Percentiles rank a stretch among this genome's conserved stretches.
Conservation (phyloP, 805 yeast species). For the Wickerhamia fluorescens region DNA sequence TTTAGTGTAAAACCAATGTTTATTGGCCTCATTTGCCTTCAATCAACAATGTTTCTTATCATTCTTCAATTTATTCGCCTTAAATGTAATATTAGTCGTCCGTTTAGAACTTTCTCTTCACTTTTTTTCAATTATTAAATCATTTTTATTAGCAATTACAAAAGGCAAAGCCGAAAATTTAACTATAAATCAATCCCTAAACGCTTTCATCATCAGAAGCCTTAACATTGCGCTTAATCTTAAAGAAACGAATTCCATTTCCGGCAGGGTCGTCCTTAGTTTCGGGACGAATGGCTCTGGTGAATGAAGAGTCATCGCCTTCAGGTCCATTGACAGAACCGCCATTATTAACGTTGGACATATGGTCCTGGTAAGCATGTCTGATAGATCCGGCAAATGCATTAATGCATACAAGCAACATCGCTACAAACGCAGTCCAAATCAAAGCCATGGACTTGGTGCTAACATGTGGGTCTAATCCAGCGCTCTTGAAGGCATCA, state of each 20-base stretch:
- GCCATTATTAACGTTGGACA: constrained; percentile 24
- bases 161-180: too few species aligned
- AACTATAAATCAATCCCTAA: constrained; percentile 9
- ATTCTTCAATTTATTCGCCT: too few species aligned
- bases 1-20: too few species aligned
- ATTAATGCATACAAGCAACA: constrained; percentile 44
- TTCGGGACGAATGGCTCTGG: constrained; percentile 28
- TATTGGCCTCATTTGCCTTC: too few species aligned
- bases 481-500: constrained; percentile 52
- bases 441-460: constrained; percentile 51
- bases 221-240: constrained; percentile 52
- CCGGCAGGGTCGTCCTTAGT: constrained; percentile 33
- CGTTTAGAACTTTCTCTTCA: too few species aligned
- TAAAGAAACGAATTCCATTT: constrained; percentile 70
- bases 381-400: constrained; percentile 45
- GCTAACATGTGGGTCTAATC: constrained; percentile 44
- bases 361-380: constrained; percentile 46
- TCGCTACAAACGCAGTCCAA: constrained; percentile 63
- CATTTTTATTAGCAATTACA: too few species aligned
- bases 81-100: too few species aligned
- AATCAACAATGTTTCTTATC: too few species aligned
- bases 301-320: constrained; percentile 37
- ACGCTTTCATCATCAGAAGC: constrained; percentile 39
- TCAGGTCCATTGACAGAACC: constrained; percentile 18
- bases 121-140: too few species aligned